Evolutionary conservation across 805 yeast species (phyloP), one percentile per base, ranked within the genome.

Genomic region (Brettanomyces nanus): DNA sequence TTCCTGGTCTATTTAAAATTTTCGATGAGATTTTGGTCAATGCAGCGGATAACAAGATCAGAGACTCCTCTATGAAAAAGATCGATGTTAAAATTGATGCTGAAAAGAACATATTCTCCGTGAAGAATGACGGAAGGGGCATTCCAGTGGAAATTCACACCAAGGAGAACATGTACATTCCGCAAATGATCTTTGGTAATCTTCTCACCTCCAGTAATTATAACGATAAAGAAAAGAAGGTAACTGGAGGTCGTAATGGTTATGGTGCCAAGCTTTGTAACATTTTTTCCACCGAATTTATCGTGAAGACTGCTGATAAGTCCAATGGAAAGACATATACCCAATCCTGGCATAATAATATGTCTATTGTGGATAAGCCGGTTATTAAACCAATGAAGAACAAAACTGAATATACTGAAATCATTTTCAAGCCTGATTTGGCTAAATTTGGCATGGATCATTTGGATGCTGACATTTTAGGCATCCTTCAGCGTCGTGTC

Each of bases 231-330:
- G 85, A 92, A 54, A 85, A 85, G 62, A 92, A 92, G 60, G 97
- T 92, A 25, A 85, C 95, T 2, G 98, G 98, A 66, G 98, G 98
- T 61, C 78, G 98, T 68, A 92, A 92, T 58, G 98, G 98, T 45
- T 92, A 79, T 56, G 98, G 98, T 62, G 98, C 98, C 35, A 92
- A 92, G 58, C 66, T 92, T 39, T 92, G 98, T 75, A 92, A 92
- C 59, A 92, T 92, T 45, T 92, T 90, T 59, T 86, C 96, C 19
- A 83, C 87, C 4, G 80, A 82, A 52, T 92, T 92, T 55, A 72
- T 68, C 11, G 71, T 92, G 21, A 96, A 87, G 57, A 92, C 98
- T 5, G 90, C 95, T 15, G 96, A 92, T 59, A 71, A 77, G 37
- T 61, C 56, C 32, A 65, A 69, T 9, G 79, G 73, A 37, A 71